Evolutionary conservation across 306 rosid genomes (phyloP), one percentile per base, ranked within the genome.

Genomic region (Ammopiptanthus mongolicus): DNA sequence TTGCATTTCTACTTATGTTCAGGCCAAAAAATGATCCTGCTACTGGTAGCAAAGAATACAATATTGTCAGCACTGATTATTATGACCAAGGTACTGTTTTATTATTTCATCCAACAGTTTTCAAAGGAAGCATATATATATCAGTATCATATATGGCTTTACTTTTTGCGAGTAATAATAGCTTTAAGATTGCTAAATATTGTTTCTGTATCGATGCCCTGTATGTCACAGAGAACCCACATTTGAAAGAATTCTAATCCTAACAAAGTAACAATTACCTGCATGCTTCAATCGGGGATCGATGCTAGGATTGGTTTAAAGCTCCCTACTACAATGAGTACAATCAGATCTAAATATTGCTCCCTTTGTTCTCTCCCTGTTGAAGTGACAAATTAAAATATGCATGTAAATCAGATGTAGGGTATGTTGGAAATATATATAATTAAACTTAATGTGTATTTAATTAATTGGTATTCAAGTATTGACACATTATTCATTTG

Each of bases 21-120:
- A 74, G 79, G 63, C 48, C 72, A 50, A 52, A 10, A n/a, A 46
- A 17, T 53, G 52, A 9, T 37, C 56, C 21, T n/a, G 65, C 55
- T n/a, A 50, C 44, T 15, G 34, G 55, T 9, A 41, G 21, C 51
- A 17, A 23, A 15, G 56, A 75, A 51, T 48, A 37, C 31, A 36
- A 18, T 44, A n/a, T n/a, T n/a, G 21, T 10, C 17, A 42, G 44
- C 52, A 7, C 17, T 36, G 52, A 51, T 6, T 21, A 21, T 52
- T 25, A 5, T 44, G 47, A 29, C 33, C 73, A 75, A 75, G 80
- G 73, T 72, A 72, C 42, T n/a, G 6, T 2, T 19, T 71, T 37
- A 15, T 33, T 2, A 36, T 37, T 9, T 34, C 53, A 21, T 21
- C 12, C 3, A 21, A 18, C 34, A 33, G 3, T 22, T 14, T 21